A percentile compares a stretch with the other conserved stretches of the same genome.
Conservation (phyloP, 148 eudicot species). For the Mesembryanthemum crystallinum region DNA sequence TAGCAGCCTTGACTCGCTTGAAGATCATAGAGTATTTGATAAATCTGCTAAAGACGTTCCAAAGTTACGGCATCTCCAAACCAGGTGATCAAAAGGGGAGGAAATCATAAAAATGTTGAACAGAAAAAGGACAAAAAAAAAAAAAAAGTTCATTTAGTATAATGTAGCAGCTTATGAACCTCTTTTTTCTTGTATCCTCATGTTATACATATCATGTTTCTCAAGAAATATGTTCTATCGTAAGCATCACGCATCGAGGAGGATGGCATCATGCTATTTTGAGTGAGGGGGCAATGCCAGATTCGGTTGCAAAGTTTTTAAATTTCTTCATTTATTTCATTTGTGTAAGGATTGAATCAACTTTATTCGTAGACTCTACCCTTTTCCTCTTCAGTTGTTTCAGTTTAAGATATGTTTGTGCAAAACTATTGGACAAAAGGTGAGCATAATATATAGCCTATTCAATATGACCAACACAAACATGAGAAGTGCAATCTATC, state of each 20-base stretch:
- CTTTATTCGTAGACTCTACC: constrained; percentile 4
- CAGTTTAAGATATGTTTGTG: neutral
- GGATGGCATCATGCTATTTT: constrained; percentile 15
- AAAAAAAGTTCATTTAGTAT: constrained; percentile 3
- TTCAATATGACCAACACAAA: no score
- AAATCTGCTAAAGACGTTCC: constrained; percentile 5
- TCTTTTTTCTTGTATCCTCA: constrained; percentile 5
- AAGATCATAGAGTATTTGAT: constrained; percentile 20
- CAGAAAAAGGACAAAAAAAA: neutral
- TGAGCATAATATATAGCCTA: neutral
- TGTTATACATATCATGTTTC: constrained; percentile 6
- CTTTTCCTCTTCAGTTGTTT: constrained; percentile 1
- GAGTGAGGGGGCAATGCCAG: constrained; percentile 23
- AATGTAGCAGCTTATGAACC: constrained; percentile 16
- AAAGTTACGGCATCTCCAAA: constrained; percentile 34
- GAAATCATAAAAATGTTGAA: constrained; percentile 5
- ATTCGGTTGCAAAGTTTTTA: constrained; percentile 23
- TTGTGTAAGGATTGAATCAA: constrained; percentile 12
- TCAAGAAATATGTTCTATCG: constrained; percentile 12
- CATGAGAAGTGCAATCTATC: no score
- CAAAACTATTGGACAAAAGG: constrained; percentile 8
- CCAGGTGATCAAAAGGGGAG: constrained; percentile 30
- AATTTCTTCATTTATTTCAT: neutral
- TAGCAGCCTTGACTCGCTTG: neutral
- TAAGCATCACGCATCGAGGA: constrained; percentile 18